Conservation (phyloP, 768 basidiomycete genomes). For the Filobasidium wieringae region DNA sequence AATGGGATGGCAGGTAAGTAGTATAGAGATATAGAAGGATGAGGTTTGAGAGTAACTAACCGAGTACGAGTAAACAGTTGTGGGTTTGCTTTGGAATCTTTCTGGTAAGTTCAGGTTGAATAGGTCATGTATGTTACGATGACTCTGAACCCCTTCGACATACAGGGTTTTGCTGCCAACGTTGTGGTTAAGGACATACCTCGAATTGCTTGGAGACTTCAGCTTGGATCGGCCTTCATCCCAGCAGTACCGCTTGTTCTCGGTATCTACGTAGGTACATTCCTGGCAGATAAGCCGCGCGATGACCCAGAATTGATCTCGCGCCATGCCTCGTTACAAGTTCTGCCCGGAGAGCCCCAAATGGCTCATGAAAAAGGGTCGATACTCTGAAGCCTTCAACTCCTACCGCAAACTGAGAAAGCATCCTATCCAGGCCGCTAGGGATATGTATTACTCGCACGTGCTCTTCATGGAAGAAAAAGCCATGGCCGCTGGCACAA, state of each 20-base stretch:
- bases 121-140: not conserved
- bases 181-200: slow-evolving; percentile 33
- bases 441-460: slow-evolving; percentile 42
- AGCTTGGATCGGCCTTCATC: slow-evolving; percentile 28
- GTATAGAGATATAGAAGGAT: too few species aligned
- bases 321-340: not conserved
- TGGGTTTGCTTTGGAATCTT: slow-evolving; percentile 6
- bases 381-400: slow-evolving; percentile 37
- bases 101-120: not conserved
- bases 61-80: too few species aligned
- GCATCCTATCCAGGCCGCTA: slow-evolving; percentile 40
- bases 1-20: slow-evolving; percentile 61
- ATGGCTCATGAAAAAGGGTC: slow-evolving; percentile 41
- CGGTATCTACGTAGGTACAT: not conserved
- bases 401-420: slow-evolving; percentile 38
- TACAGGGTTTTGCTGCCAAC: slow-evolving; percentile 34
- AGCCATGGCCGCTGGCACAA: slow-evolving; percentile 23
- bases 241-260: slow-evolving; percentile 19
- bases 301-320: too few species aligned
- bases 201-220: slow-evolving; percentile 41
- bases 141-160: not conserved
- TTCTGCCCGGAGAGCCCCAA: slow-evolving; percentile 24
- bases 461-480: slow-evolving; percentile 38
- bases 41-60: too few species aligned
- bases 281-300: slow-evolving; percentile 20